A percentile compares a stretch with the other conserved stretches of the same genome.
These are phyloP conservation scores for Boechera retrofracta DNA, from an alignment of 345 rosid species.

Conservation along the genomic window DNA sequence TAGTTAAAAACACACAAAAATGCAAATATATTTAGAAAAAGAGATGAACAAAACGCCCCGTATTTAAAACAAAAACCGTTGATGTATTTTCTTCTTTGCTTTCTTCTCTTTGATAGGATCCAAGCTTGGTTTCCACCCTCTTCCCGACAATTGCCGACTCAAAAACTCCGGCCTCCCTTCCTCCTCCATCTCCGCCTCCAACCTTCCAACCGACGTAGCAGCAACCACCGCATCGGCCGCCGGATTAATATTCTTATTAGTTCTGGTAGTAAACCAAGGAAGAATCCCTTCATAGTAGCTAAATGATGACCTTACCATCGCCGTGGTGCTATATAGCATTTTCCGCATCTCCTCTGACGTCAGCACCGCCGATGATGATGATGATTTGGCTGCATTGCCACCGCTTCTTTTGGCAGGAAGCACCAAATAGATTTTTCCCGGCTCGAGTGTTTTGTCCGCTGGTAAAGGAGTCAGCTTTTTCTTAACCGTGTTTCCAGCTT, in stretches of 20 bases:
- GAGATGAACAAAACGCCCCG: neutral
- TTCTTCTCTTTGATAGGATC: conserved; percentile 79
- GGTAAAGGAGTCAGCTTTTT: conserved; percentile 67
- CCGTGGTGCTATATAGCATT: conserved; percentile 53
- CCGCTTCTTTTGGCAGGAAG: conserved; percentile 57
- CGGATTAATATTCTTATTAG: conserved; percentile 36
- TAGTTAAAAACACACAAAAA: neutral
- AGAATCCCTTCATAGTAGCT: conserved; percentile 51
- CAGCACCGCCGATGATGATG: conserved; percentile 36
- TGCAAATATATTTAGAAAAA: neutral
- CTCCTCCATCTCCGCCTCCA: conserved; percentile 43
- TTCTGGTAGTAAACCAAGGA: conserved; percentile 54
- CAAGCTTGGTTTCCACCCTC: conserved; percentile 86
- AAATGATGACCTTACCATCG: conserved; percentile 52
- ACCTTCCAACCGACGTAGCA: conserved; percentile 35
- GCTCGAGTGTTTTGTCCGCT: conserved; percentile 69
- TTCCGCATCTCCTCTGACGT: conserved; percentile 57
- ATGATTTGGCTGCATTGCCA: conserved; percentile 41
- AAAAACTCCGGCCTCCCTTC: conserved; percentile 60
- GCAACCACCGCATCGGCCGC: conserved; percentile 41
- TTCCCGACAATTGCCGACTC: conserved; percentile 67
- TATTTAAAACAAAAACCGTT: conserved; percentile 56
- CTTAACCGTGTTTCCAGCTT: conserved; percentile 26
- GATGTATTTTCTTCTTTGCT: conserved; percentile 50
- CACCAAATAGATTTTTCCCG: conserved; percentile 61